Conservation (phyloP, 306 rosid species). For the Trichosanthes truncata region DNA sequence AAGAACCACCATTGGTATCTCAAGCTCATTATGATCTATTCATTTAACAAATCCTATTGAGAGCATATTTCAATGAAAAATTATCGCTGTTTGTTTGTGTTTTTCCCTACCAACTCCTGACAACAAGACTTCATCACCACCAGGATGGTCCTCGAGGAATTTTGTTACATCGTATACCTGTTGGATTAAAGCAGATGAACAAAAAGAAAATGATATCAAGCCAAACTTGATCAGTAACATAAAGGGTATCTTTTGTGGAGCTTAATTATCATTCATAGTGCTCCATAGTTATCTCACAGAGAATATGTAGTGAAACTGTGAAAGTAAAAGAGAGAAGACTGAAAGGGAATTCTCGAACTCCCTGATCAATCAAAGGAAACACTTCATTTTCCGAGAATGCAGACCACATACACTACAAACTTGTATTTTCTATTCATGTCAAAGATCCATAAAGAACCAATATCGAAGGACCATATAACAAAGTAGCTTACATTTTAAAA, state of each 20-base stretch:
- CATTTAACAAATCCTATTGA: not conserved
- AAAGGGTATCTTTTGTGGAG: not conserved
- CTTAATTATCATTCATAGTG: not conserved
- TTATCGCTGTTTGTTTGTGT: not conserved
- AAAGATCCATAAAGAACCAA: not conserved
- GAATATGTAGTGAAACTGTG: not conserved
- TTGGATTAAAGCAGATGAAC: not conserved
- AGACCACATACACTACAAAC: not conserved
- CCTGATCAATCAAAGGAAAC: not conserved
- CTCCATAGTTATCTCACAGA: not conserved
- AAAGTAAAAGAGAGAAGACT: not conserved
- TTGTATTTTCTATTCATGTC: not conserved
- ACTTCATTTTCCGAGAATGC: not conserved
- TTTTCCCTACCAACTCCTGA: constrained; percentile 48
- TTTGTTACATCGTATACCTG: constrained; percentile 89
- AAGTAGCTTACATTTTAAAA: not conserved
- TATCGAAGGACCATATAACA: not conserved
- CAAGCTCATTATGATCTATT: not conserved
- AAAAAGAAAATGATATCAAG: constrained; percentile 4
- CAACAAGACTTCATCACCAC: constrained; percentile 84
- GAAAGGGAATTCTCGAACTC: not conserved
- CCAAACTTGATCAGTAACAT: not conserved
- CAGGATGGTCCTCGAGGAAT: constrained; percentile 97
- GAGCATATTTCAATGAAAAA: not conserved
- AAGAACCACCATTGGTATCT: constrained; percentile 4